Conservation (phyloP, 139 green algal species). For the Picochlorum sp. region DNA sequence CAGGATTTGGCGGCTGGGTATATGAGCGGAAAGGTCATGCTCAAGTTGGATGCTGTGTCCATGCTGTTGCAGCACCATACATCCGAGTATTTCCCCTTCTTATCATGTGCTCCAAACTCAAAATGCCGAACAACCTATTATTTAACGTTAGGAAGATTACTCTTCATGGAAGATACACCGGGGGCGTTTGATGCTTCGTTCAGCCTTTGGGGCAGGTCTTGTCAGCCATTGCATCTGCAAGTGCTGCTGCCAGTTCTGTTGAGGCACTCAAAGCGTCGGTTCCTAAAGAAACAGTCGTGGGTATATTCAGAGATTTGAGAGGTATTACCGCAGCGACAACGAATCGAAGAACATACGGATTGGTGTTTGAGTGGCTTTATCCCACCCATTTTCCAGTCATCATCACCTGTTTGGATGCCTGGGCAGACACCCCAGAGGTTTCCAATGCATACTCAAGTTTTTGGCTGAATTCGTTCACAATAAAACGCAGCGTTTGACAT, state of each 20-base stretch:
- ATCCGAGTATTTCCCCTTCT: conserved; percentile 72
- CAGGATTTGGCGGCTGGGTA: conserved; percentile 88
- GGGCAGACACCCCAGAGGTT: conserved; percentile 65
- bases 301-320: conserved; percentile 88
- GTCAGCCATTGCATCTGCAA: conserved; percentile 31
- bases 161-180: conserved; percentile 94
- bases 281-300: conserved; percentile 59
- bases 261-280: conserved; percentile 41
- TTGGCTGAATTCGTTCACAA: conserved; percentile 94
- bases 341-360: conserved; percentile 62
- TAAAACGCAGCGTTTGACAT: conserved; percentile 91
- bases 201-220: conserved; percentile 73
- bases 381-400: conserved; percentile 77
- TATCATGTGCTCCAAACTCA: conserved; percentile 66
- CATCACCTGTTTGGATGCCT: conserved; percentile 74
- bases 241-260: conserved; percentile 26
- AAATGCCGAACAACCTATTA: conserved; percentile 91
- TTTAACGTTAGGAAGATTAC: conserved; percentile 77
- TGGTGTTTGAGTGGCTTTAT: conserved; percentile 97
- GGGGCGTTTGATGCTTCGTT: conserved; percentile 88
- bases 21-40: conserved; percentile 95
- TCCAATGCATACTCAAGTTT: conserved; percentile 95
- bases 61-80: conserved; percentile 84
- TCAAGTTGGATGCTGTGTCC: conserved; percentile 83
- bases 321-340: conserved; percentile 84